Percentiles rank a stretch among this genome's conserved stretches.
phyloP scores from a whole-genome alignment of 2,329 filamentous ascomycete genomes.

The Neofusicoccum kwambonambiense region DNA sequence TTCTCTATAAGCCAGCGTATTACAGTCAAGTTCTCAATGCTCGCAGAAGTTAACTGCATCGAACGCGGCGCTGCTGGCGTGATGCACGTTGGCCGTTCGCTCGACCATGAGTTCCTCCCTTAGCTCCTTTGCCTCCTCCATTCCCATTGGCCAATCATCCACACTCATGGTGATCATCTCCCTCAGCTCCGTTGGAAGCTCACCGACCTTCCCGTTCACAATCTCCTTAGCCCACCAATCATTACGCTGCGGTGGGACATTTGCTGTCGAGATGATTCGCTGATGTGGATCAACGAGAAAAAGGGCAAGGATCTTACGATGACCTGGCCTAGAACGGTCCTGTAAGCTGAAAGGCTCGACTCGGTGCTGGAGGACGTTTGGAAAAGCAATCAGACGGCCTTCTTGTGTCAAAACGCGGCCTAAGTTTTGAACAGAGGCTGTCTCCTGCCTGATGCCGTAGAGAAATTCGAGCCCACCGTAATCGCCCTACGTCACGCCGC shows the following conservation, averaged over 20 bases:
- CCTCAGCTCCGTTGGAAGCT: conserved; percentile 22
- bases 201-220: not conserved
- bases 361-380: not conserved
- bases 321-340: not conserved
- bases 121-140: conserved; percentile 23
- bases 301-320: not conserved
- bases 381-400: not conserved
- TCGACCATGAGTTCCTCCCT: conserved; percentile 16
- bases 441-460: no score
- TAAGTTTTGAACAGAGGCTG: no score
- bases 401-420: no score
- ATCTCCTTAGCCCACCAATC: conserved; percentile 43
- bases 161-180: conserved; percentile 16
- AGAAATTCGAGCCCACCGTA: no score
- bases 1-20: no score
- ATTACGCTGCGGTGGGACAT: conserved; percentile 50
- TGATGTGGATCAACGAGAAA: not conserved
- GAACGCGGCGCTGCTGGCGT: not conserved
- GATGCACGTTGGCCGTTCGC: not conserved
- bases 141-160: conserved; percentile 18
- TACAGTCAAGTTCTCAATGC: not conserved
- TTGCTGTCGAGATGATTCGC: not conserved
- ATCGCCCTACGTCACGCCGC: no score
- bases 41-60: conserved; percentile 23
- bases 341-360: not conserved